Conservation (phyloP, 176 grass and related monocot species). For the Triticum urartu region DNA sequence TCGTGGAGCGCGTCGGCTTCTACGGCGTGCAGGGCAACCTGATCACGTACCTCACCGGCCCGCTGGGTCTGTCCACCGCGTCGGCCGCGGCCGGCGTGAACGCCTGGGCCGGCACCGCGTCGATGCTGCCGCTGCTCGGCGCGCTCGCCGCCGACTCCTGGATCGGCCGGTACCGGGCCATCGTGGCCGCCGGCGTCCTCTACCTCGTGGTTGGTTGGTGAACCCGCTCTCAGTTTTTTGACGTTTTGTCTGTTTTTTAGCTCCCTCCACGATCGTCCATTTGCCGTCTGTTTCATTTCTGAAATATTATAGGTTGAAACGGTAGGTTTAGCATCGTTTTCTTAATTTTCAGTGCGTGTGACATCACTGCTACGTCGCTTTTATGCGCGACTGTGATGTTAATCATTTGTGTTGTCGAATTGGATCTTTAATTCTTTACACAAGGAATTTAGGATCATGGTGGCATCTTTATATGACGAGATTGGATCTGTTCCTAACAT, state of each 20-base stretch:
- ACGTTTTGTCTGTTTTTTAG: not conserved
- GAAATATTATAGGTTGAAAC: not conserved
- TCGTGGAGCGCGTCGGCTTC: conserved; percentile 61
- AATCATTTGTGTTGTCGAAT: not conserved
- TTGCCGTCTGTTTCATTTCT: not conserved
- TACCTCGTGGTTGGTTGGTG: conserved; percentile 46
- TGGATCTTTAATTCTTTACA: not conserved
- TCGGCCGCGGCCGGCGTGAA: conserved; percentile 41
- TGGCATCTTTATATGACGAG: not conserved
- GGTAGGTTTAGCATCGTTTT: not conserved
- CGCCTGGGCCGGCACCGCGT: conserved; percentile 46
- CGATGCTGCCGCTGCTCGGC: conserved; percentile 56
- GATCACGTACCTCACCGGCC: conserved; percentile 74
- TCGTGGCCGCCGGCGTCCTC: conserved; percentile 44
- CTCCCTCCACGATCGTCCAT: not conserved
- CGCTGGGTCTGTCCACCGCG: conserved; percentile 46
- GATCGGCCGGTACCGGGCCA: conserved; percentile 41
- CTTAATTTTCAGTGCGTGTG: not conserved
- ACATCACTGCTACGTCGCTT: not conserved
- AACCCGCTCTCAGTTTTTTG: not conserved
- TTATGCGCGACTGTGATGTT: not conserved
- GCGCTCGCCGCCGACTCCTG: conserved; percentile 59
- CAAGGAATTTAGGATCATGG: not conserved
- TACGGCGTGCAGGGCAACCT: conserved; percentile 60
- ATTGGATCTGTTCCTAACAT: no score